These are phyloP conservation scores for Tetrapisispora nanseiensis DNA, from an alignment of 805 yeast species.

Conservation along the genomic window DNA sequence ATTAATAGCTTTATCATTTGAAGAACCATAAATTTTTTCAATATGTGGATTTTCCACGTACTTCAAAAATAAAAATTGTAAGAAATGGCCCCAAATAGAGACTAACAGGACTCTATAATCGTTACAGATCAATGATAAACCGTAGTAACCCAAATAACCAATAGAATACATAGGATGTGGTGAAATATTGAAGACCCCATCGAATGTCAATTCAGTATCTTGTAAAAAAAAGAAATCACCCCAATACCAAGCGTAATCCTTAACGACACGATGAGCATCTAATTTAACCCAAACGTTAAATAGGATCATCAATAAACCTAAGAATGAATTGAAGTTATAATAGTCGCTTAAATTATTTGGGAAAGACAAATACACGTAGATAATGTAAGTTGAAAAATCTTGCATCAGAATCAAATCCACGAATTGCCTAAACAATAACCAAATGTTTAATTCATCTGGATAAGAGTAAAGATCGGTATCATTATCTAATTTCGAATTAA, in stretches of 20 bases:
- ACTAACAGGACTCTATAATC: slow-evolving; percentile 60
- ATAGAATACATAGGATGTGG: slow-evolving; percentile 92
- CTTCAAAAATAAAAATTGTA: slow-evolving; percentile 66
- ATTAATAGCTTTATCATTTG: slow-evolving; percentile 24
- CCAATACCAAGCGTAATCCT: slow-evolving; percentile 93
- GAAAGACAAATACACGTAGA: slow-evolving; percentile 44
- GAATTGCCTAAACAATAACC: slow-evolving; percentile 69
- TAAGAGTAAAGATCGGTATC: slow-evolving; percentile 29
- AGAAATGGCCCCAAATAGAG: slow-evolving; percentile 64
- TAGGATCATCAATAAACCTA: slow-evolving; percentile 53
- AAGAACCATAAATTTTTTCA: slow-evolving; percentile 59
- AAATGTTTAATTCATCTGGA: slow-evolving; percentile 73
- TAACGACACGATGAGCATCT: slow-evolving; percentile 80
- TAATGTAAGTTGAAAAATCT: slow-evolving; percentile 67
- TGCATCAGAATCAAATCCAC: slow-evolving; percentile 80
- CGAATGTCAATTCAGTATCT: slow-evolving; percentile 61
- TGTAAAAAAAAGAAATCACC: slow-evolving; percentile 84
- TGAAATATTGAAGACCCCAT: slow-evolving; percentile 81
- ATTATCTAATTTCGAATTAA: slow-evolving; percentile 37
- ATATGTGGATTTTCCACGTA: slow-evolving; percentile 80
- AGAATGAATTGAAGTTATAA: slow-evolving; percentile 40
- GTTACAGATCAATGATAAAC: slow-evolving; percentile 67
- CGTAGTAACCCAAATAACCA: slow-evolving; percentile 82
- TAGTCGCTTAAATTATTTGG: slow-evolving; percentile 36
- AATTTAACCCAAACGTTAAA: slow-evolving; percentile 79